Percentiles rank a stretch among this genome's conserved stretches.
phyloP scores from a whole-genome alignment of 2,329 filamentous ascomycete genomes.

The Calcarisporium arbuscula region DNA sequence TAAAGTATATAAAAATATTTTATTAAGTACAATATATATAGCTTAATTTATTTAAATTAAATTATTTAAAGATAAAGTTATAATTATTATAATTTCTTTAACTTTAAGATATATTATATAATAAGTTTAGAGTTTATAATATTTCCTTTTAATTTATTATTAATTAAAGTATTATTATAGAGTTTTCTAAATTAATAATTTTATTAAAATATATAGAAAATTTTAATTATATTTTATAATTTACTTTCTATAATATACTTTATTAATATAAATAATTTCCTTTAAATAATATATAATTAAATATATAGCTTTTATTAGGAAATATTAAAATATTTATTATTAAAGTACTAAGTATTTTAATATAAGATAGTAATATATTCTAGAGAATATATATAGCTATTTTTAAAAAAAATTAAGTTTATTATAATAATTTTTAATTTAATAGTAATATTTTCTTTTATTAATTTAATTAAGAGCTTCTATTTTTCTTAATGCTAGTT shows the following conservation, averaged over 20 bases:
- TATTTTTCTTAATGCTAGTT: no score
- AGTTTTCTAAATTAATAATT: neutral
- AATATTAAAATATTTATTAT: neutral
- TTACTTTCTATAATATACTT: neutral
- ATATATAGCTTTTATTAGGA: neutral
- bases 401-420: neutral
- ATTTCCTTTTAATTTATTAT: neutral
- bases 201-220: neutral
- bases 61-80: neutral
- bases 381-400: neutral
- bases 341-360: neutral
- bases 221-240: neutral
- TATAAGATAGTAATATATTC: neutral
- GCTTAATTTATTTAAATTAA: slow-evolving; percentile 1
- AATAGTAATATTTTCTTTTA: neutral
- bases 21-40: neutral
- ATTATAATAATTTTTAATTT: neutral
- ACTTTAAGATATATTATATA: neutral
- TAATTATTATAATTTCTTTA: neutral
- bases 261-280: neutral
- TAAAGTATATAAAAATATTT: neutral
- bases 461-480: no score
- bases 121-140: neutral
- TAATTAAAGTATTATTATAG: neutral
- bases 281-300: neutral